Evolutionary conservation across 129 eudicot species (phyloP).

Genomic region (Chrysanthemum seticuspe): DNA sequence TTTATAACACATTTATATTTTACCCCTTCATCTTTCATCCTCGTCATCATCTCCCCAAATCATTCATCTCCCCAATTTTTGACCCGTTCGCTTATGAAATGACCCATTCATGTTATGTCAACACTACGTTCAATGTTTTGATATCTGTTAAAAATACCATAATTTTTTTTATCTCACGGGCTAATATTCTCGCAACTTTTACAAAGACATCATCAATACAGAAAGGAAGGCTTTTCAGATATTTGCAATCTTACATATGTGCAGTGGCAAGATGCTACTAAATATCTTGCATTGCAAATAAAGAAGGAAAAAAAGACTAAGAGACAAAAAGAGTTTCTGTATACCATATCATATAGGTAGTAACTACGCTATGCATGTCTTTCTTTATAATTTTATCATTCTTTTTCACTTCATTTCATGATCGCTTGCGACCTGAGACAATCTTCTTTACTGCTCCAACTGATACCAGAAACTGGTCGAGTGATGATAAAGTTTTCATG

Average conservation of each 20-base stretch:
- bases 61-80: too few species aligned
- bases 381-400: conserved; percentile 19
- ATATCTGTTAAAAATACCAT: not conserved
- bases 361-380: conserved; percentile 25
- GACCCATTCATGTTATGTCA: too few species aligned
- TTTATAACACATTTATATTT: too few species aligned
- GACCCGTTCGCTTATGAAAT: too few species aligned
- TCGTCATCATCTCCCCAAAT: too few species aligned
- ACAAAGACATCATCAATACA: too few species aligned
- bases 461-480: conserved; percentile 89
- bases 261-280: conserved; percentile 21
- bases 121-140: not conserved
- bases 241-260: conserved; percentile 14
- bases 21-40: too few species aligned
- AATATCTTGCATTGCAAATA: not conserved
- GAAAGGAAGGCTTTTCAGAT: not conserved
- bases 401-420: conserved; percentile 21
- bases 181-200: not conserved
- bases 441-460: conserved; percentile 98
- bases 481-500: conserved; percentile 96
- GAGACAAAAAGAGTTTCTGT: conserved; percentile 9
- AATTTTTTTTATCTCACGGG: not conserved
- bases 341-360: conserved; percentile 17
- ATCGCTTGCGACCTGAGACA: conserved; percentile 77
- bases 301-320: conserved; percentile 1